Evolutionary conservation across 2,329 filamentous ascomycete species (phyloP).

Genomic region (Aspergillus phoenicis): DNA sequence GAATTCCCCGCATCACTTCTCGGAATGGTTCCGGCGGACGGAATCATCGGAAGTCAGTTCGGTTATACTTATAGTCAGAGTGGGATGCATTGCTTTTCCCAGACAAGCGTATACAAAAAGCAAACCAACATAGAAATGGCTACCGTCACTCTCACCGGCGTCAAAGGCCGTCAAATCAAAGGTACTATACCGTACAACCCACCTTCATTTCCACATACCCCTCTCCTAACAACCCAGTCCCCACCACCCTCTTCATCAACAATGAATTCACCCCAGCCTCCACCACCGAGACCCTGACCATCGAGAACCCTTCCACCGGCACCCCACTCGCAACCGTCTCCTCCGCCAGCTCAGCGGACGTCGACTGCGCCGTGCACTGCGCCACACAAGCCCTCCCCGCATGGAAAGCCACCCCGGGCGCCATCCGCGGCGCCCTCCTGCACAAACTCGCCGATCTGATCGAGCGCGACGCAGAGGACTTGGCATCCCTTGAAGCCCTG

Average conservation of each 20-base stretch:
- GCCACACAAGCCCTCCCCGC: constrained; percentile 24
- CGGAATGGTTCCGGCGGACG: no score
- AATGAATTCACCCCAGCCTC: constrained; percentile 30
- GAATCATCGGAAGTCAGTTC: no score
- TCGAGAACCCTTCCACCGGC: constrained; percentile 31
- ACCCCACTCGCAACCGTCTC: constrained; percentile 25
- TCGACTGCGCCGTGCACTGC: constrained; percentile 27
- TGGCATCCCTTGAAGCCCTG: constrained; percentile 30
- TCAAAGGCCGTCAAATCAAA: constrained; percentile 2
- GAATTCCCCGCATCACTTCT: no score
- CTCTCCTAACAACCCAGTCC: constrained; percentile 19
- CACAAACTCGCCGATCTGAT: constrained; percentile 31
- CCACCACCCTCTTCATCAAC: constrained; percentile 33
- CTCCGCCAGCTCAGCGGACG: constrained; percentile 28
- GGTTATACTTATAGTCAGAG: no score
- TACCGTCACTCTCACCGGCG: neutral
- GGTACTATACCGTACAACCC: neutral
- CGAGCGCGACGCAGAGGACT: constrained; percentile 30
- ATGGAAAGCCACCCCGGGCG: constrained; percentile 28
- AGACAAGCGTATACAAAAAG: neutral
- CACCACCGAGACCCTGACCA: constrained; percentile 20
- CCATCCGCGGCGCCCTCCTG: constrained; percentile 23
- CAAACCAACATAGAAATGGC: neutral
- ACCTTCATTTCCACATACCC: no score
- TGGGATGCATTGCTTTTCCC: no score